Evolutionary conservation across 805 yeast species (phyloP).

Genomic region (Ogataea methanolica): DNA sequence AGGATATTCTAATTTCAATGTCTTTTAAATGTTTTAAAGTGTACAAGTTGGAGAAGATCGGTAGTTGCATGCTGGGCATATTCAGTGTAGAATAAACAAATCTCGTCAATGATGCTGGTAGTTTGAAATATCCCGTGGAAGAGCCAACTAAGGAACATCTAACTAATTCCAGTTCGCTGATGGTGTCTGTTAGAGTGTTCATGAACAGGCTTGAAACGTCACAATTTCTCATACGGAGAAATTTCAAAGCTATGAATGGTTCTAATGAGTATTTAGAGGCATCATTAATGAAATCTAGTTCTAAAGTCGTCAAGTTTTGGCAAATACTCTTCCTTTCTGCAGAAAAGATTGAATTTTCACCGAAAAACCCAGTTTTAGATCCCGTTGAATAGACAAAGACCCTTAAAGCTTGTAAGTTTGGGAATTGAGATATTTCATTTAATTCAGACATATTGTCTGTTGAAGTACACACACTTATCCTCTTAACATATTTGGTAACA

Average conservation of each 20-base stretch:
- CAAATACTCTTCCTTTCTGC: no score
- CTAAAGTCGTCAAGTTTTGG: neutral
- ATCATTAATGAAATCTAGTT: constrained; percentile 2
- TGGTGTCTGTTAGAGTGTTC: neutral
- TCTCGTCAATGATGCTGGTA: neutral
- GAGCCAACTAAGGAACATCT: neutral
- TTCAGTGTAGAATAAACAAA: neutral
- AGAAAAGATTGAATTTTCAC: neutral
- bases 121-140: neutral
- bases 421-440: neutral
- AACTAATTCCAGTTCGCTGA: neutral
- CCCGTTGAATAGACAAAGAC: constrained; percentile 1
- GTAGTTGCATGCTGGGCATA: neutral
- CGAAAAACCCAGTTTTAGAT: neutral
- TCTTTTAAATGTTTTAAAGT: neutral
- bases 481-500: neutral
- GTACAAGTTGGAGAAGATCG: neutral
- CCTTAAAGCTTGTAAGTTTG: neutral
- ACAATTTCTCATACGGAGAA: constrained; percentile 3
- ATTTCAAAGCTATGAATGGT: neutral
- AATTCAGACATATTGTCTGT: neutral
- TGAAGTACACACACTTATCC: neutral
- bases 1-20: neutral
- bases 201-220: neutral
- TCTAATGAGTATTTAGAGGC: neutral